phyloP scores from a whole-genome alignment of 2,329 filamentous ascomycete genomes.

The Xylariaceae sp. region DNA sequence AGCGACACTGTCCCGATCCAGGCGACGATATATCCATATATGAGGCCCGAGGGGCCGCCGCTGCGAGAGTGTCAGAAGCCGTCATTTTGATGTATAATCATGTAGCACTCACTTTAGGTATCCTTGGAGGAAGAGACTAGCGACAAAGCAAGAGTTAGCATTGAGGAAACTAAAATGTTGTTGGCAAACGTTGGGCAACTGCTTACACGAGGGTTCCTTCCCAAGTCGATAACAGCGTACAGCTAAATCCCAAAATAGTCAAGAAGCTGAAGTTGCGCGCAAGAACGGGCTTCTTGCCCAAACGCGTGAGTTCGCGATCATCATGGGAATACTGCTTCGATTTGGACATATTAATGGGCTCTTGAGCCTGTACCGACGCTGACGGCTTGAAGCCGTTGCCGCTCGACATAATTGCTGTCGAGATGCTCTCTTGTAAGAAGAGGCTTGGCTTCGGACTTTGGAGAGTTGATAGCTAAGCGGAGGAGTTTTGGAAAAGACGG shows the following conservation, averaged over 20 bases:
- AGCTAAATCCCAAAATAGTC: slow-evolving; percentile 20
- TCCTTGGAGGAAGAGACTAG: not conserved
- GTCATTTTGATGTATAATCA: not conserved
- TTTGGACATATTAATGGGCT: no score
- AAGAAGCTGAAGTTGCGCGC: slow-evolving; percentile 21
- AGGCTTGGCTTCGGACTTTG: not conserved
- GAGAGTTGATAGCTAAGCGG: not conserved
- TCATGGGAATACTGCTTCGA: slow-evolving; percentile 7
- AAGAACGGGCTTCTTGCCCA: slow-evolving; percentile 19
- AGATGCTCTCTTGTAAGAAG: not conserved
- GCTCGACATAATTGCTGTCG: not conserved
- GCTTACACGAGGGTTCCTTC: slow-evolving; percentile 18
- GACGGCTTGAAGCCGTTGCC: not conserved
- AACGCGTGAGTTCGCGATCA: slow-evolving; percentile 10
- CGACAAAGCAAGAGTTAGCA: not conserved
- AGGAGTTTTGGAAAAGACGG: not conserved
- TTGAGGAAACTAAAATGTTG: not conserved
- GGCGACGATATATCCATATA: slow-evolving; percentile 17
- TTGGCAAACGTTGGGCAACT: not conserved
- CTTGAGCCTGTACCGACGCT: no score
- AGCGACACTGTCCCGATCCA: slow-evolving; percentile 19
- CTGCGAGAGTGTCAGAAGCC: slow-evolving; percentile 8
- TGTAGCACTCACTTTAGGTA: not conserved
- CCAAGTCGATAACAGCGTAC: slow-evolving; percentile 20
- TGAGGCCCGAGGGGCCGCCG: slow-evolving; percentile 18